These are phyloP conservation scores for Parachlorella kessleri DNA, from an alignment of 139 green algal genomes.

Conservation along the genomic window DNA sequence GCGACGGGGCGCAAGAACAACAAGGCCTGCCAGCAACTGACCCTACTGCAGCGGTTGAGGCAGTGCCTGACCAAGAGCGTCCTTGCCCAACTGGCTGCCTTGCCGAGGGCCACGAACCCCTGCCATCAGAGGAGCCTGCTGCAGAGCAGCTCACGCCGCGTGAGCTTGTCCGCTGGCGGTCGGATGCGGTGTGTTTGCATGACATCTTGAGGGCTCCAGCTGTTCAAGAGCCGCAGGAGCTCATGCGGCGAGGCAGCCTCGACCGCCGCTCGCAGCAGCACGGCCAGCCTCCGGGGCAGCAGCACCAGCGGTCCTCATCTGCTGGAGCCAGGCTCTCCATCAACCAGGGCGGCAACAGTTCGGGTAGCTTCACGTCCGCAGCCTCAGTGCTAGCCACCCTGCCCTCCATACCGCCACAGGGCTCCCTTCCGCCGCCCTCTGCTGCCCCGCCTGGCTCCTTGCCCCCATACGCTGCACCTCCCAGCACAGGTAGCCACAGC, in stretches of 20 bases:
- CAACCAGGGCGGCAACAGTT: neutral
- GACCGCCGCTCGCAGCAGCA: conserved; percentile 2
- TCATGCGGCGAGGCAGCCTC: neutral
- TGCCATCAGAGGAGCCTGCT: too few species aligned
- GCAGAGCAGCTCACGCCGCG: neutral
- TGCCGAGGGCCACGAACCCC: too few species aligned
- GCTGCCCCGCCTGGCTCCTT: neutral
- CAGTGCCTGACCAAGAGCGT: too few species aligned
- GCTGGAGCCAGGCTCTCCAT: neutral
- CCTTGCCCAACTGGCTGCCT: too few species aligned
- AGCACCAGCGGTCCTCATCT: neutral
- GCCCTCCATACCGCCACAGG: neutral
- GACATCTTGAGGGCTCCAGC: conserved; percentile 11
- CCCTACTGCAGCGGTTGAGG: too few species aligned
- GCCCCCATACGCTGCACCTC: conserved; percentile 3
- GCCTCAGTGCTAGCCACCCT: neutral
- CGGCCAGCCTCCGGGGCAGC: conserved; percentile 3
- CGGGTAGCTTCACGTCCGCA: too few species aligned
- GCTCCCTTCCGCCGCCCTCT: neutral
- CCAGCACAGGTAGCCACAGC: too few species aligned
- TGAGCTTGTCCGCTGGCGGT: conserved; percentile 3
- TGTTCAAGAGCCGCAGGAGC: neutral
- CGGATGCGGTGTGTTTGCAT: conserved; percentile 18
- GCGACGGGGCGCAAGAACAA: too few species aligned
- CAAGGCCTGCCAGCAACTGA: too few species aligned